phyloP scores from a whole-genome alignment of 176 grass and related monocot genomes.

The Aegilops umbellulata region DNA sequence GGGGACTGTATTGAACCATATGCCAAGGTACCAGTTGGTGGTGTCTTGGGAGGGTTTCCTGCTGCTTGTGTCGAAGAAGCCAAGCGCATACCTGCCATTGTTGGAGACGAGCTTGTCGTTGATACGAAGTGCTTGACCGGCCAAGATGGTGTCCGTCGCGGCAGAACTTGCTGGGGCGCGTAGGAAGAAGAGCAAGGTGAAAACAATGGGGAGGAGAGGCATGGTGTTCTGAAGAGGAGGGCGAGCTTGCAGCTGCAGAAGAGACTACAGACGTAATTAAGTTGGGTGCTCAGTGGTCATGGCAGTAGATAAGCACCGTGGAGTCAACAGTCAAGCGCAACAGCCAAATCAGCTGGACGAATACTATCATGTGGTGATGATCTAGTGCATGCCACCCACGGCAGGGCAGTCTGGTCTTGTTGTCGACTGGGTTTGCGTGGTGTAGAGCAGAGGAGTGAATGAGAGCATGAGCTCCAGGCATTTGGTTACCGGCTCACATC shows the following conservation, averaged over 20 bases:
- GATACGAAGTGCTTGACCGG: too few relatives aligned
- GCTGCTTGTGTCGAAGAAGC: conserved; percentile 44
- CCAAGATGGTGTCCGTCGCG: too few relatives aligned
- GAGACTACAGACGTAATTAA: not conserved
- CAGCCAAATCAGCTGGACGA: too few relatives aligned
- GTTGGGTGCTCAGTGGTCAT: not conserved
- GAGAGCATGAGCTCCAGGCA: not conserved
- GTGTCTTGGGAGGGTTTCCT: not conserved
- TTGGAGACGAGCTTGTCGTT: conserved; percentile 35
- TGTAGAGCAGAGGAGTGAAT: not conserved
- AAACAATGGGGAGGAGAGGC: not conserved
- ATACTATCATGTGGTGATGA: too few relatives aligned
- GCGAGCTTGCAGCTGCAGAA: not conserved
- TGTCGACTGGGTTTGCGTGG: not conserved
- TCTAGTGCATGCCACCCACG: too few relatives aligned
- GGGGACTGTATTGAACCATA: not conserved
- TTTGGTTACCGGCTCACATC: not conserved
- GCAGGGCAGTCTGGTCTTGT: too few relatives aligned
- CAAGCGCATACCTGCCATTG: conserved; percentile 51
- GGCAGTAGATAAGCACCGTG: not conserved
- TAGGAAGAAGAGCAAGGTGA: too few relatives aligned
- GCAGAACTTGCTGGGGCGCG: too few relatives aligned
- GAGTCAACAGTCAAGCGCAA: not conserved
- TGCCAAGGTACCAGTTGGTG: not conserved
- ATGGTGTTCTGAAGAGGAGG: not conserved